These are phyloP conservation scores for Melanogaster broomeanus DNA, from an alignment of 768 basidiomycete genomes.

Conservation along the genomic window DNA sequence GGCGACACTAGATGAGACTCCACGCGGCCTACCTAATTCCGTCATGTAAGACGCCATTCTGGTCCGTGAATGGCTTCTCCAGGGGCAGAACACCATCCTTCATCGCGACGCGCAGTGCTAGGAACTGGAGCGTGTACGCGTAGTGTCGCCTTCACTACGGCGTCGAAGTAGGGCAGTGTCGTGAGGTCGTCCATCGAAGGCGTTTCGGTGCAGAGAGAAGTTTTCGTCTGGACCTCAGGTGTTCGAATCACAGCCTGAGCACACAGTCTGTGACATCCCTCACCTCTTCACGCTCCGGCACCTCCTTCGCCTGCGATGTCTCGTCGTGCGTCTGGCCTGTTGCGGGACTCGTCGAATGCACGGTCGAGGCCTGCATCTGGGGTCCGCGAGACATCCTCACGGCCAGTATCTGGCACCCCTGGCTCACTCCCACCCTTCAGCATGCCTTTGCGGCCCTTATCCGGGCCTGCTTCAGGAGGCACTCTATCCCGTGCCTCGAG, in stretches of 20 bases:
- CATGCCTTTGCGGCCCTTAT: conserved; percentile 9
- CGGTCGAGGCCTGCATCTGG: conserved; percentile 22
- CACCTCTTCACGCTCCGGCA: conserved; percentile 55
- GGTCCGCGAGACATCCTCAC: conserved; percentile 17
- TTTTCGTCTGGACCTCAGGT: too few species aligned
- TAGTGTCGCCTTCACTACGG: conserved; percentile 57
- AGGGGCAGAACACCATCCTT: conserved; percentile 55
- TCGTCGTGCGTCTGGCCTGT: conserved; percentile 38
- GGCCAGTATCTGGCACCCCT: conserved; percentile 14
- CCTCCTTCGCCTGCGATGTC: conserved; percentile 60
- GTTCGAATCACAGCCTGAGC: conserved; percentile 21
- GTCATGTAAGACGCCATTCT: conserved; percentile 38
- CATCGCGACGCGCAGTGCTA: conserved; percentile 42
- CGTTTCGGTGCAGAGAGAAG: conserved; percentile 47
- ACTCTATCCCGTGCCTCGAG: conserved; percentile 16
- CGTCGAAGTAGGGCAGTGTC: conserved; percentile 64
- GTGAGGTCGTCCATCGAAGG: conserved; percentile 70
- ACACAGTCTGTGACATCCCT: conserved; percentile 33
- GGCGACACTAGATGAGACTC: too few species aligned
- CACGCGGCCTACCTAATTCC: conserved; percentile 33
- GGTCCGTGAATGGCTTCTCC: conserved; percentile 42
- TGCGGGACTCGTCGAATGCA: conserved; percentile 23
- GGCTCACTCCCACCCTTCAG: not conserved
- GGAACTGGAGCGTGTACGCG: conserved; percentile 54
- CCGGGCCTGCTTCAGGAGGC: conserved; percentile 1